These are phyloP conservation scores for Exophiala alcalophila DNA, from an alignment of 2,329 filamentous ascomycete species.

Conservation along the genomic window DNA sequence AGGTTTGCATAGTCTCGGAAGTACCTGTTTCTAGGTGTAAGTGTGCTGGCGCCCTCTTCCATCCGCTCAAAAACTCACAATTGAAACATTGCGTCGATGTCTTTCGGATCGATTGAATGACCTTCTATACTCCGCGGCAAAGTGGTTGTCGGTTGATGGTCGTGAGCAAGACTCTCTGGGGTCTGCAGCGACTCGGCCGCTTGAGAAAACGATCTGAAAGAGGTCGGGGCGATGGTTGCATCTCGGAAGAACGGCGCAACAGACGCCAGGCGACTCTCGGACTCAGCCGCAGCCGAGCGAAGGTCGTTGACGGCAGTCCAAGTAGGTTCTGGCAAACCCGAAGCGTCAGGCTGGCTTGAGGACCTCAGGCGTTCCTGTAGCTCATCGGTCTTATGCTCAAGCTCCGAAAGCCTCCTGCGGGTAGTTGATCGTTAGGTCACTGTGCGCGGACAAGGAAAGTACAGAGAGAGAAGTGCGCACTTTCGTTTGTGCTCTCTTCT, in stretches of 20 bases:
- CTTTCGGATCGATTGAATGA: conserved; percentile 33
- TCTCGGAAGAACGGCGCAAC: conserved; percentile 26
- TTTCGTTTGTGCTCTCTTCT: conserved; percentile 43
- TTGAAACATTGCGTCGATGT: conserved; percentile 41
- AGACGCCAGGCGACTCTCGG: conserved; percentile 34
- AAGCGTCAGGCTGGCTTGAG: conserved; percentile 29
- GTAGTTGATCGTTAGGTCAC: not conserved
- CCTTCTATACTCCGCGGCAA: conserved; percentile 35
- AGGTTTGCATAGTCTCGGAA: conserved; percentile 40
- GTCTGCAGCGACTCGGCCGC: conserved; percentile 29
- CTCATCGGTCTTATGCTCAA: conserved; percentile 40
- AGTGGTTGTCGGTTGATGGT: conserved; percentile 30
- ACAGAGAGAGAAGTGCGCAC: conserved; percentile 30
- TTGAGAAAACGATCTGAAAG: conserved; percentile 29
- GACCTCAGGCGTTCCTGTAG: conserved; percentile 37
- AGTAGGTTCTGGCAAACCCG: conserved; percentile 32
- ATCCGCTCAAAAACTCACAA: conserved; percentile 30
- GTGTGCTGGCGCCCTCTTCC: not conserved
- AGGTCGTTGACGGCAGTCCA: conserved; percentile 24
- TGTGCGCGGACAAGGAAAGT: not conserved
- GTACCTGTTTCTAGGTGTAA: conserved; percentile 33
- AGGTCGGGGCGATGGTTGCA: conserved; percentile 20
- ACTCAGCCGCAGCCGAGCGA: conserved; percentile 34
- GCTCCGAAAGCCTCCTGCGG: conserved; percentile 37
- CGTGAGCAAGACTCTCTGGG: conserved; percentile 26